Evolutionary conservation across 1,284 basidiomycete species (phyloP), one percentile per base, ranked within the genome.

Genomic region (Tilletia indica): DNA sequence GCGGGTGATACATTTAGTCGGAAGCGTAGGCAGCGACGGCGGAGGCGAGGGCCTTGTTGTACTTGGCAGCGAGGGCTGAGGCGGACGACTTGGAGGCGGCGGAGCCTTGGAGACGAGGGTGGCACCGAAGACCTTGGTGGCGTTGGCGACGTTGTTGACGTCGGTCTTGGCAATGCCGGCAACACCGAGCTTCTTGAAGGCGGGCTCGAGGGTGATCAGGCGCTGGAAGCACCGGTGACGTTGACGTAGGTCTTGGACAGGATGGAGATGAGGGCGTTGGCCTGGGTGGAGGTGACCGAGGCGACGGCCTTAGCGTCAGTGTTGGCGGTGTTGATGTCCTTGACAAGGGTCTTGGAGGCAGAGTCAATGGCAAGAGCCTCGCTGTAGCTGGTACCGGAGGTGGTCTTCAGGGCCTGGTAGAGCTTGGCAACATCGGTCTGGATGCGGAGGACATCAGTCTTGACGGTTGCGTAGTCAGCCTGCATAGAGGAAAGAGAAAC

Each of bases 391-490:
- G 70, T 56, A 25, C 69, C 45, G 11, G 38, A 14, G 47, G 47
- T 45, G 36, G 36, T 4, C 63, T 39, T 39, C 45, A 42, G 38
- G 49, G 25, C 31, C 48, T 56, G 19, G 68, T 71, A 72, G 69
- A 72, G 56, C 31, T 58, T 31, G 31, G 71, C 61, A 4, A 72
- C 69, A 2, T 63, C 71, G 21, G 61, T 14, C 25, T 73, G 39
- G 63, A 73, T 73, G 3, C 6, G 48, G 16, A 64, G 11, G 36
- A 73, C 70, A 38, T 73, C 72, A 34, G 48, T 16, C 69, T 73
- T 71, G 72, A 73, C 70, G n/a, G 36, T 70, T 45, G 71, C 71
- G 49, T 66, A 42, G 66, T 72, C 71, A 39, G 48, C 71, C 25
- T 45, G 42, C 42, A 45, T 5, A 36, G 42, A 68, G 51, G 36